A percentile compares a stretch with the other conserved stretches of the same genome.
These are phyloP conservation scores for Apophysomyces variabilis DNA, from an alignment of 371 early-diverging fungal species.

Conservation along the genomic window DNA sequence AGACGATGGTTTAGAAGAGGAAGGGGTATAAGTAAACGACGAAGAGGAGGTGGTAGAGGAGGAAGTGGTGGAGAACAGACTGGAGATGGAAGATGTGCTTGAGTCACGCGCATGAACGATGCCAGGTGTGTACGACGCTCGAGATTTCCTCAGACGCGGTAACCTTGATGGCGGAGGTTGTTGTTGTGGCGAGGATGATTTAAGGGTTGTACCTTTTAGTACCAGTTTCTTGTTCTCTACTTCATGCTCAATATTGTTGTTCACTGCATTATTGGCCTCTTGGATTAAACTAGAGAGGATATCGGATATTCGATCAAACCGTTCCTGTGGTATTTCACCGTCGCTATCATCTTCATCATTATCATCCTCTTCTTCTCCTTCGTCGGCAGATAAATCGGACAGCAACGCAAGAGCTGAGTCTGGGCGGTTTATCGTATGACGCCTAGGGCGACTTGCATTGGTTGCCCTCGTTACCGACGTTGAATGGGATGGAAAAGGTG, in stretches of 20 bases:
- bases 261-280: constrained; percentile 1
- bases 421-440: constrained; percentile 12
- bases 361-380: background rate
- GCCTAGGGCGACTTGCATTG: background rate
- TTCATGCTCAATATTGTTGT: background rate
- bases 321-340: background rate
- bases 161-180: constrained; percentile 5
- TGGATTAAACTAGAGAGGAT: constrained; percentile 1
- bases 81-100: background rate
- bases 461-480: background rate
- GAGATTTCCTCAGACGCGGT: constrained; percentile 9
- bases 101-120: constrained; percentile 8
- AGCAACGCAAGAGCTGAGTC: constrained; percentile 8
- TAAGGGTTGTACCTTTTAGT: background rate
- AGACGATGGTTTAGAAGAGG: background rate
- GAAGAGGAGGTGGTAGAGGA: background rate
- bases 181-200: background rate
- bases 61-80: background rate
- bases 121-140: constrained; percentile 3
- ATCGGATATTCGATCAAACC: constrained; percentile 5
- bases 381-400: constrained; percentile 7
- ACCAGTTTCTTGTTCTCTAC: background rate
- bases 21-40: background rate
- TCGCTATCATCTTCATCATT: no score
- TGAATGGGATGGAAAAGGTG: background rate